Evolutionary conservation across 306 rosid genomes (phyloP).

Genomic region (Psophocarpus tetragonolobus): DNA sequence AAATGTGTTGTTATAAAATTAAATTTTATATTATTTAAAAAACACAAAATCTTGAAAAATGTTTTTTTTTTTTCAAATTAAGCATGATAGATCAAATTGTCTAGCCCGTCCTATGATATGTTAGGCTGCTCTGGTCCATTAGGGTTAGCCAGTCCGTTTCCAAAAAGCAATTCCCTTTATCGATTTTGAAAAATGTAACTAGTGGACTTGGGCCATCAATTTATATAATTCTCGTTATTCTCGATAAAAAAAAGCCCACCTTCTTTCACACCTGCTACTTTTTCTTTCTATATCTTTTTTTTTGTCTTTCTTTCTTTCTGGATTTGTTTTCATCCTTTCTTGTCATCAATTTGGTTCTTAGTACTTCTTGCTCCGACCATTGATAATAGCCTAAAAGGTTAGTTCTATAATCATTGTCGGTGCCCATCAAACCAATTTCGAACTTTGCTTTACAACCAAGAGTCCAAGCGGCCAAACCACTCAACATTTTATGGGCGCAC

Average conservation of each 20-base stretch:
- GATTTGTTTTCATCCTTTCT: background rate
- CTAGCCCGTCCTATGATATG: no score
- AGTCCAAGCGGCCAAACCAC: constrained; percentile 9
- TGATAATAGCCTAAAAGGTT: background rate
- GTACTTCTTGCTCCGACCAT: background rate
- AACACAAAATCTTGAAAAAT: no score
- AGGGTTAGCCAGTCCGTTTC: no score
- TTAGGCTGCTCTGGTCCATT: no score
- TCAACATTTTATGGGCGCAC: background rate
- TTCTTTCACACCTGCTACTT: background rate
- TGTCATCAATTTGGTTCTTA: background rate
- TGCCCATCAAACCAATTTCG: constrained; percentile 1
- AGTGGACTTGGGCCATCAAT: no score
- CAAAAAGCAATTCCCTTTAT: no score
- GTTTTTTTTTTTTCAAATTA: no score
- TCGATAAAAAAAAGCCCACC: background rate
- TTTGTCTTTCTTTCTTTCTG: background rate
- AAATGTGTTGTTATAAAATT: no score
- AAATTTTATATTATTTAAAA: no score
- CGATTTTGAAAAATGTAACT: no score
- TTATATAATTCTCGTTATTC: no score
- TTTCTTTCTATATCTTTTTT: background rate
- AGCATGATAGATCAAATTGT: no score
- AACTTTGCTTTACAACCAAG: constrained; percentile 25
- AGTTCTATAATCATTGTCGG: constrained; percentile 16